These are phyloP conservation scores for Gremmenia infestans DNA, from an alignment of 2,329 filamentous ascomycete species.

Conservation along the genomic window DNA sequence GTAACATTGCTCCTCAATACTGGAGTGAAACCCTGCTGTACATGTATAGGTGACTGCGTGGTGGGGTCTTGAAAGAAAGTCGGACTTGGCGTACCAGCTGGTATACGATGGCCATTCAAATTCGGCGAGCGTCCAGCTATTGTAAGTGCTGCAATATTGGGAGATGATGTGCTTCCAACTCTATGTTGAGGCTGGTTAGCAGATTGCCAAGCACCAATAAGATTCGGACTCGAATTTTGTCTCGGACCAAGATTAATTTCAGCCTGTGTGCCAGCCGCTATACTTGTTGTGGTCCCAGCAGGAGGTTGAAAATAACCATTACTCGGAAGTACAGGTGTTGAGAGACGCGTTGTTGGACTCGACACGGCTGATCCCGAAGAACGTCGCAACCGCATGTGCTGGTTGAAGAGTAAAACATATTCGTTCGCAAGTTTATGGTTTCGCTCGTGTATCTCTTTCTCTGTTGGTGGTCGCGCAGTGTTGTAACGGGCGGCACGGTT, in stretches of 20 bases:
- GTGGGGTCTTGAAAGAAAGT: slow-evolving; percentile 21
- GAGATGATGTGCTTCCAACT: slow-evolving; percentile 4
- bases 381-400: slow-evolving; percentile 7
- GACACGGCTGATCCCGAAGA: slow-evolving; percentile 2
- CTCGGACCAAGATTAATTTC: slow-evolving; percentile 2
- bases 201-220: slow-evolving; percentile 9
- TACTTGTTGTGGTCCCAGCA: not conserved
- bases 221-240: slow-evolving; percentile 10
- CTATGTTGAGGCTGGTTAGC: not conserved
- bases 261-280: slow-evolving; percentile 1
- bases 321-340: slow-evolving; percentile 12
- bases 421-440: slow-evolving; percentile 17
- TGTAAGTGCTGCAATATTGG: slow-evolving; percentile 8
- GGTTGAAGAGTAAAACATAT: slow-evolving; percentile 18
- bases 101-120: slow-evolving; percentile 2
- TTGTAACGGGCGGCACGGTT: slow-evolving; percentile 24
- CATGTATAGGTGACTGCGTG: slow-evolving; percentile 23
- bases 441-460: slow-evolving; percentile 23
- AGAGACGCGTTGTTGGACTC: slow-evolving; percentile 3
- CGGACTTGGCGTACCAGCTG: slow-evolving; percentile 18
- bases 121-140: slow-evolving; percentile 10
- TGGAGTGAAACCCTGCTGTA: slow-evolving; percentile 14
- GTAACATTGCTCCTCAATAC: not conserved
- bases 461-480: slow-evolving; percentile 24
- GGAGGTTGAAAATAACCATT: slow-evolving; percentile 3